These are phyloP conservation scores for Aspergillus sp. DNA, from an alignment of 2,329 filamentous ascomycete species.

Conservation along the genomic window DNA sequence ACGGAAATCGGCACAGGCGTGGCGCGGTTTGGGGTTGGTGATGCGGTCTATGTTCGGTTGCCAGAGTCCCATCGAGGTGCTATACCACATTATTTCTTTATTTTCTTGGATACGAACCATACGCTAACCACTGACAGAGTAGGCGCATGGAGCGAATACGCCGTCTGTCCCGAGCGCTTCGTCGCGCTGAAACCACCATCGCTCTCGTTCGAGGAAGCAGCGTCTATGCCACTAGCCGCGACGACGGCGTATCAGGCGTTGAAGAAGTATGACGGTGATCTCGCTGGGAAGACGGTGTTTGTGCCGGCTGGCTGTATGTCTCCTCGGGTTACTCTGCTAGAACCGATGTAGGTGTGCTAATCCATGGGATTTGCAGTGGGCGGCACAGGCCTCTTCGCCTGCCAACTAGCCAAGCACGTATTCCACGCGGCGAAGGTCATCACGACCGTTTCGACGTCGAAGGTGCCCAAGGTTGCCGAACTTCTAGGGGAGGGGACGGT, in stretches of 20 bases:
- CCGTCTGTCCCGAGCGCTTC: slow-evolving; percentile 35
- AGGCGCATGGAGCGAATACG: slow-evolving; percentile 47
- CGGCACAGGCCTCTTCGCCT: slow-evolving; percentile 51
- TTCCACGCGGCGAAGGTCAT: slow-evolving; percentile 55
- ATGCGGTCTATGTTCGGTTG: slow-evolving; percentile 44
- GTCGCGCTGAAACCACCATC: slow-evolving; percentile 47
- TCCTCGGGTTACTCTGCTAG: background rate
- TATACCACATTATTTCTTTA: background rate
- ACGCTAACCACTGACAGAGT: background rate
- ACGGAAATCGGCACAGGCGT: slow-evolving; percentile 40
- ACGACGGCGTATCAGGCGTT: slow-evolving; percentile 54
- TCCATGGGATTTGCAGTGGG: slow-evolving; percentile 39
- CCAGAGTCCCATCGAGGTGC: slow-evolving; percentile 37
- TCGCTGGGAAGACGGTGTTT: slow-evolving; percentile 58
- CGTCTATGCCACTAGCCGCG: slow-evolving; percentile 46
- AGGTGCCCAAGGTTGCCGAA: slow-evolving; percentile 52
- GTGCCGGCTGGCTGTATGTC: slow-evolving; percentile 51
- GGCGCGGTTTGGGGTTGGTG: slow-evolving; percentile 42
- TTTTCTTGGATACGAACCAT: too few species aligned
- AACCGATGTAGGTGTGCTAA: too few species aligned
- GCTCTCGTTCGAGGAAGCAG: slow-evolving; percentile 49
- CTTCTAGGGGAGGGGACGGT: slow-evolving; percentile 50
- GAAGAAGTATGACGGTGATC: slow-evolving; percentile 48
- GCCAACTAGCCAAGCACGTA: slow-evolving; percentile 57
- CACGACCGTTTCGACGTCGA: slow-evolving; percentile 58